These are phyloP conservation scores for Blakeslea trispora DNA, from an alignment of 371 early-diverging fungal genomes.

Conservation along the genomic window DNA sequence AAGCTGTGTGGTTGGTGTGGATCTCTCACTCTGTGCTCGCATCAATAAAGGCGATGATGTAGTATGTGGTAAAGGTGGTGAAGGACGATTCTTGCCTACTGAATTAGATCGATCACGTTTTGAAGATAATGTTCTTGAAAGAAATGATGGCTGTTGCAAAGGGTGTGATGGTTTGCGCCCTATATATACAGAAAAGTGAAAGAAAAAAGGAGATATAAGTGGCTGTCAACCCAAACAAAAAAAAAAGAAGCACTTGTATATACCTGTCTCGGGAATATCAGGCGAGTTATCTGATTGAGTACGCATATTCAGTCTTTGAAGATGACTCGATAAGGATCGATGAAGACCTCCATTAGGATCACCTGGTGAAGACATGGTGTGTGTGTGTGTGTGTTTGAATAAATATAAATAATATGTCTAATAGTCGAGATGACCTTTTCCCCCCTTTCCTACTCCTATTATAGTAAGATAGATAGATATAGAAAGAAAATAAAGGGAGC, in stretches of 20 bases:
- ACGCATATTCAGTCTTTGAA: slow-evolving; percentile 43
- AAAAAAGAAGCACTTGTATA: slow-evolving; percentile 9
- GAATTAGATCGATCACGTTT: slow-evolving; percentile 35
- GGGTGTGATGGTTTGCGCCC: slow-evolving; percentile 6
- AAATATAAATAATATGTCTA: neutral
- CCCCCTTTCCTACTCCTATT: neutral
- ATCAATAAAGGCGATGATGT: slow-evolving; percentile 29
- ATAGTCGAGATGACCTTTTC: neutral
- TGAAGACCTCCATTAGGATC: slow-evolving; percentile 38
- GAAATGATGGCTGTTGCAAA: slow-evolving; percentile 25
- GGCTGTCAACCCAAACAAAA: no score
- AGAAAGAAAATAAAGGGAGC: no score
- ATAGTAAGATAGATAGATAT: no score
- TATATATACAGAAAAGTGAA: neutral
- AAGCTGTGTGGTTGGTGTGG: slow-evolving; percentile 9
- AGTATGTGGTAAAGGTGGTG: slow-evolving; percentile 31
- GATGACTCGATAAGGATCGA: slow-evolving; percentile 49
- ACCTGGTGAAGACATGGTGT: slow-evolving; percentile 39
- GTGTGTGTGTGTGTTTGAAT: neutral
- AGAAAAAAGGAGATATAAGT: neutral
- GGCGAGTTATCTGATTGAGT: slow-evolving; percentile 25
- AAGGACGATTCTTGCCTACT: slow-evolving; percentile 26
- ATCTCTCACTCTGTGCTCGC: slow-evolving; percentile 5
- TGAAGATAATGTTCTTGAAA: slow-evolving; percentile 37
- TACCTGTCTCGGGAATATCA: slow-evolving; percentile 35